phyloP scores from a whole-genome alignment of 2,329 filamentous ascomycete species.

The Tolypocladium sp. region DNA sequence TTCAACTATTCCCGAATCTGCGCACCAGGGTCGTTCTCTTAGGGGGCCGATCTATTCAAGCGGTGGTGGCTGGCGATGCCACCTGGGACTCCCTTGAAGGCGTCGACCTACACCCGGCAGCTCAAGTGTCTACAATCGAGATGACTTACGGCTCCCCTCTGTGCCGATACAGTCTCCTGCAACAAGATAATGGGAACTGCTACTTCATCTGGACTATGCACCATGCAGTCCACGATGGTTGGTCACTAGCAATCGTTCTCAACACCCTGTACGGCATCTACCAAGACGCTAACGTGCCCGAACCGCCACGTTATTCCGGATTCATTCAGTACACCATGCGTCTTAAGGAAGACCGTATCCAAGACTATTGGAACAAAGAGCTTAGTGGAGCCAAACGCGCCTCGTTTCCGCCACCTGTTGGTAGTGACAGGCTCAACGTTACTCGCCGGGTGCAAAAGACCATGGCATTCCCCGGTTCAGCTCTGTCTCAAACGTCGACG shows the following conservation, averaged over 20 bases:
- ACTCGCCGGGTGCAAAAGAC: neutral
- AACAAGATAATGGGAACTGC: neutral
- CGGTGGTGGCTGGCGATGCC: neutral
- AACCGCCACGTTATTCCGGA: slow-evolving; percentile 1
- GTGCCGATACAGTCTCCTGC: neutral
- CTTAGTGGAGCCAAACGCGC: slow-evolving; percentile 1
- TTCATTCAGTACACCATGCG: slow-evolving; percentile 6
- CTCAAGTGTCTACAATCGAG: neutral
- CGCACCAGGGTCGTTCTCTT: slow-evolving; percentile 6
- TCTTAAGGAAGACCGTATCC: neutral
- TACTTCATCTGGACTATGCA: slow-evolving; percentile 13
- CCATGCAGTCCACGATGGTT: slow-evolving; percentile 14
- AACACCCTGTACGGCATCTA: slow-evolving; percentile 2
- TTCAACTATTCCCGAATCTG: slow-evolving; percentile 2
- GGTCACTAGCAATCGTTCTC: slow-evolving; percentile 2
- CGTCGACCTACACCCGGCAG: neutral
- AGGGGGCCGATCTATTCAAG: slow-evolving; percentile 3
- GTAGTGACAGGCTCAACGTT: neutral
- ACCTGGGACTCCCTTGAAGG: neutral
- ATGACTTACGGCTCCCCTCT: slow-evolving; percentile 5
- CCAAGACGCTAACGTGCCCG: neutral
- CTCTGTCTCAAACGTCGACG: neutral
- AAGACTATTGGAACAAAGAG: slow-evolving; percentile 1
- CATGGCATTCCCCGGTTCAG: too few relatives aligned
- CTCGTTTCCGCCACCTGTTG: neutral